These are phyloP conservation scores for Puccinia hordei DNA, from an alignment of 1,284 basidiomycete species.

Conservation along the genomic window DNA sequence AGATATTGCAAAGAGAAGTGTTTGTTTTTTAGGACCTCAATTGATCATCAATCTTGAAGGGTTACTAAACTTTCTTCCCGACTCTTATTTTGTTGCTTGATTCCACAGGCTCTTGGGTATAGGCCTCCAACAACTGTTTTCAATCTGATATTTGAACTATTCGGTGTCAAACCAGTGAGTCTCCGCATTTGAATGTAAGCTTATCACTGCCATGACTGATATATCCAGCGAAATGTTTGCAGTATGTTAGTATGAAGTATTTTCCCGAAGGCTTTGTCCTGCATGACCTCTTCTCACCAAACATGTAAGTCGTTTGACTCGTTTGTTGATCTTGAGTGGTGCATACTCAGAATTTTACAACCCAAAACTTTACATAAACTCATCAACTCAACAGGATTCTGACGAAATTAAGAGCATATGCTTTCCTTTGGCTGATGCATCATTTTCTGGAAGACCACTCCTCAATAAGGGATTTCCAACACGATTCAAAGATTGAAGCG, in stretches of 20 bases:
- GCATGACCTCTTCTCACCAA: constrained; percentile 74
- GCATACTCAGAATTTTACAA: neutral
- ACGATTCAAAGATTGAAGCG: no score
- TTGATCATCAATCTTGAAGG: no score
- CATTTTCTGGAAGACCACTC: constrained; percentile 72
- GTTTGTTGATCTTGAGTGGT: no score
- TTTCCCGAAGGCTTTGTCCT: constrained; percentile 75
- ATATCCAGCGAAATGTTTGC: neutral
- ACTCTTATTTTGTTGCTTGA: no score
- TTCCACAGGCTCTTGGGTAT: no score
- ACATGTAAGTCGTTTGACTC: constrained; percentile 53
- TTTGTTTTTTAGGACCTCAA: no score
- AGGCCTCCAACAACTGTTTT: no score
- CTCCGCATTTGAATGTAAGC: constrained; percentile 43
- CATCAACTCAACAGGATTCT: constrained; percentile 64
- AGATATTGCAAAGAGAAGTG: no score
- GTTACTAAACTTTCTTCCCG: no score
- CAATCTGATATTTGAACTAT: no score
- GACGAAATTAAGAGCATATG: constrained; percentile 70
- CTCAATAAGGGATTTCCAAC: no score
- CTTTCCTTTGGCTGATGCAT: constrained; percentile 77
- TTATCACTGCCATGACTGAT: neutral
- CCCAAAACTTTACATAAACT: no score
- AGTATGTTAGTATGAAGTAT: constrained; percentile 72
- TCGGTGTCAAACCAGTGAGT: constrained; percentile 69